phyloP scores from a whole-genome alignment of 805 yeast genomes.

The Barnettozyma populi region DNA sequence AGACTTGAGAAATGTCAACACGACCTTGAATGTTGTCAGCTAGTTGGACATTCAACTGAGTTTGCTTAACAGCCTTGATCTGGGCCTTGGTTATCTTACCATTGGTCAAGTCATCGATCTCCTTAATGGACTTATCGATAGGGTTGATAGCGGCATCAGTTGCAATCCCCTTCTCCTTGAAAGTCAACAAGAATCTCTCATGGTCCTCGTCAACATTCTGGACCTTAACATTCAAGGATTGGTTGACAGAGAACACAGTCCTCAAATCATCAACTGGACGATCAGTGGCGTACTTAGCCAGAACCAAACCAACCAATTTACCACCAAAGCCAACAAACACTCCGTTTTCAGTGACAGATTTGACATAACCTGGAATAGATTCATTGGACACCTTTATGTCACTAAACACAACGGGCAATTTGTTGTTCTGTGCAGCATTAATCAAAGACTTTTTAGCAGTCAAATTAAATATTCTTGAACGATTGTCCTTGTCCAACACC shows the following conservation, averaged over 20 bases:
- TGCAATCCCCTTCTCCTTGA: constrained; percentile 32
- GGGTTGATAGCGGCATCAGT: constrained; percentile 43
- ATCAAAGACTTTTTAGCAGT: constrained; percentile 64
- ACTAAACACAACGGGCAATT: constrained; percentile 53
- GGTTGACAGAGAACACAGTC: constrained; percentile 52
- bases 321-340: constrained; percentile 79
- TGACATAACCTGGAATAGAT: constrained; percentile 66
- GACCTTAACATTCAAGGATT: constrained; percentile 67
- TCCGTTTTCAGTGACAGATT: constrained; percentile 74
- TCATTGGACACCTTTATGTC: constrained; percentile 49
- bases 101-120: constrained; percentile 45
- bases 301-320: constrained; percentile 74
- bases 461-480: constrained; percentile 54
- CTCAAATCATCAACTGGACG: constrained; percentile 48
- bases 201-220: constrained; percentile 62
- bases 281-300: constrained; percentile 64
- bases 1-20: constrained; percentile 68
- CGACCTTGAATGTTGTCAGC: constrained; percentile 80
- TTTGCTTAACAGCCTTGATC: constrained; percentile 58
- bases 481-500: constrained; percentile 60
- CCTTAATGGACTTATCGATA: constrained; percentile 47
- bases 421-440: constrained; percentile 48
- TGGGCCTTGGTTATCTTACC: constrained; percentile 60
- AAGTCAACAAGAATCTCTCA: constrained; percentile 63
- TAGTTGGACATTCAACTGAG: constrained; percentile 68